Evolutionary conservation across 2,329 filamentous ascomycete species (phyloP), one percentile per base, ranked within the genome.

Genomic region (Fusarium sp.): DNA sequence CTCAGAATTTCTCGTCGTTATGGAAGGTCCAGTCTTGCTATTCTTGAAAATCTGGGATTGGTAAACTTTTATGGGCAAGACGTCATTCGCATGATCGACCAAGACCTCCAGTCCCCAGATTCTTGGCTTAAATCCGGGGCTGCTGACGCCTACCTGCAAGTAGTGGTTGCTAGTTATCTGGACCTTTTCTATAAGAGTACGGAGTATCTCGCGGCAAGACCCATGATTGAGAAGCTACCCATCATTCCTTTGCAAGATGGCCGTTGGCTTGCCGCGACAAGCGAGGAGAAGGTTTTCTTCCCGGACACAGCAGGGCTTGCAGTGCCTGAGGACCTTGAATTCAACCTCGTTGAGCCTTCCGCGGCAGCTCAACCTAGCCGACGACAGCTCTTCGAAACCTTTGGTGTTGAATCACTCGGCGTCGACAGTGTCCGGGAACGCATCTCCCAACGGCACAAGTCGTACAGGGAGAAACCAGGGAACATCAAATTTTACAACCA

Each of bases 281-380:
- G 3, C 9, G 18, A 4, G 14, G 24, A 43, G 10, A 33, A 18
- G 2, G 0, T 62, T 10, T 62, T 50, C 29, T 62, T 52, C 31
- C 37, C 59, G 0, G 43, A 39, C 6, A 62, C 43, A 8, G 6
- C 5, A 22, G 43, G 43, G 0, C 60, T 52, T 1, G 6, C 4
- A 10, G 6, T 63, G 1, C 60, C 60, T 3, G 5, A 3, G 1
- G 16, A 52, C 11, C 43, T 63, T 7, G 13, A 18, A 2, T 63
- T 52, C 18, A 39, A 29, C 13, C 43, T 63, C 6, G 3, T 52
- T 6, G 4, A 39, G 1, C 3, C 60, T 2, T 31, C 60, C 0
- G 43, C 18, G 1, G 29, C 31, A 0, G 1, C 22, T 16, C 5
- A 27, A 3, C 2, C 8, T 3, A 1, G 0, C 2, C 4, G 43